Evolutionary conservation across 768 basidiomycete genomes (phyloP), one percentile per base, ranked within the genome.

Genomic region (Phlebiopsis flavidoalba): DNA sequence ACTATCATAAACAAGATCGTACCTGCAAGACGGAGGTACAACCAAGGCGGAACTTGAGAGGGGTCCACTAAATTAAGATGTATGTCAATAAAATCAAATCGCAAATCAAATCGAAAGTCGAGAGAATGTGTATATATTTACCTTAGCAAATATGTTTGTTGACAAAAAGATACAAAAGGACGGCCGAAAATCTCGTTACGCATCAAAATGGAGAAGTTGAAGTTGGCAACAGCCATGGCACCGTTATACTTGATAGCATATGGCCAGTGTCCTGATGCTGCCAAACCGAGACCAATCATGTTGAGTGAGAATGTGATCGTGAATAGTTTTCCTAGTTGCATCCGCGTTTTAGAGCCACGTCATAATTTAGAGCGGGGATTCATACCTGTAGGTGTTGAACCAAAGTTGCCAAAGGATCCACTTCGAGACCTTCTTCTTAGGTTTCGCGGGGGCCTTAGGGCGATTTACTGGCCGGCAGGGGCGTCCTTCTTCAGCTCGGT

Each of bases 171-270:
- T 92, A 93, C 14, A 93, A 68, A 37, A 84, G n/a, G 71, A n/a
- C 91, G 86, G 10, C 89, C 88, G 63, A 93, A 93, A 1, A 91
- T 76, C 65, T 93, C 91, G 66, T 93, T 93, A 21, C 91, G 80
- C 78, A 90, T 83, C 21, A 93, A 78, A 59, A 93, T 84, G 5
- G 89, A 83, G 24, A 82, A 73, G 64, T 85, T 82, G 52, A 93
- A 72, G 65, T 93, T 93, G 0, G 88, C 91, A 6, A 88, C 77
- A 8, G 88, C 86, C 59, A 91, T 79, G 11, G 88, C 88, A 65
- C 88, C 85, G 17, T 86, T 81, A 66, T 87, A 88, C 58, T 75
- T 72, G 17, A 76, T 73, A 4, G 88, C 83, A 67, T 93, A 93
- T 21, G 78, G 77, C 85, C 87, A 93, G 55, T 80, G 79, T 17